Evolutionary conservation across 176 grass and related monocot genomes (phyloP), one percentile per base, ranked within the genome.

Genomic region (Musa acuminata): DNA sequence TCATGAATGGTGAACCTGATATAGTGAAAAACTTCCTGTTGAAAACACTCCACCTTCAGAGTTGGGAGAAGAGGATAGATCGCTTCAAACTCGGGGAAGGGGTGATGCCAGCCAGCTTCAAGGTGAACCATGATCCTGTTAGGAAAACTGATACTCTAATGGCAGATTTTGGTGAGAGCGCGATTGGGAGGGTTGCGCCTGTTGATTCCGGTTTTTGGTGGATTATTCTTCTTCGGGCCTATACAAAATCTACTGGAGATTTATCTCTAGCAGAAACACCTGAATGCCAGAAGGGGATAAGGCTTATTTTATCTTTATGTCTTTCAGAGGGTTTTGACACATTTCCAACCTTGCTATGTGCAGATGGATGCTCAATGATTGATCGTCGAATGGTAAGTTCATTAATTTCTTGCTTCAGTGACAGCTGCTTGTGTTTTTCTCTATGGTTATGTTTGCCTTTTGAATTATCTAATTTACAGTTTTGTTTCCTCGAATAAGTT

Each of bases 201-300:
- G 93, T 89, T 5, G 93, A 96, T 76, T 96, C 93, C 13, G 93
- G 93, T 0, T 96, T 96, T 82, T 96, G 89, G 93, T 96, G 93
- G 93, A 90, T 96, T 80, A 92, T 96, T 80, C 29, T 96, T 49
- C 89, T 96, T 9, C 23, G 93, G 3, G 93, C 89, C 11, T 96
- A 96, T 79, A 96, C 93, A 60, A 96, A 96, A 82, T 96, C 93
- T 48, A 92, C 93, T 11, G 89, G 93, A 57, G 93, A 96, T 69
- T 16, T 62, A 13, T 43, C 85, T 8, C 80, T 96, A 21, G 89
- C 89, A 24, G 93, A 96, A 76, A 81, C 69, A 26, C 68, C 85
- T 53, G 81, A 86, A 67, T 96, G 87, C 81, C 93, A 96, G 80
- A 84, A 86, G 73, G 89, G 93, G 24, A 96, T 96, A 73, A 82